Base-by-base conservation (phyloP, 306 rosid genomes). In the Ziziphus jujuba region DNA sequence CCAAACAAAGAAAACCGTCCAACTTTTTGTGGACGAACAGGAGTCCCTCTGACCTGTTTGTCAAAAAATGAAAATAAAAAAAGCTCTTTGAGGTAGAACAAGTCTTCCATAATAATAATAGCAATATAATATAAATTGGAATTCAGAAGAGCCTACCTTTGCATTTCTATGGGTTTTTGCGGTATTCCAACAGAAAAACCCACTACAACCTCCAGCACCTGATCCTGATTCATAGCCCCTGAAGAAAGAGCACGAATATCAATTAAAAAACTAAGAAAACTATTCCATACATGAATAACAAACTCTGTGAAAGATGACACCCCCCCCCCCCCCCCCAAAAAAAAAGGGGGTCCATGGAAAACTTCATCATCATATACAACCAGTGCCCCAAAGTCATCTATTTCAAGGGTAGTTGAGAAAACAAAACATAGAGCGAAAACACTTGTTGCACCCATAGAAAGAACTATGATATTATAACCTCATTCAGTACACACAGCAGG, bases 151-250 rank as follows among this genome's bases (percentile, higher is more conserved):
- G 20, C 33, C 67, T 83, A 93, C 97, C 89, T 82, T 93, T 59
- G 74, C 88, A 67, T 83, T 86, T 65, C 68, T 88, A 4, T 10
- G 78, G 71, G 74, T 79, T 72, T 82, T 87, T 53, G 84, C 72
- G 58, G 70, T 83, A 58, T 90, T 88, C 96, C 97, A 93, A 68
- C 84, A 91, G 58, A 90, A 72, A 77, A 88, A 84, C 52, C 90
- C 84, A 47, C 85, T 80, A 33, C 99, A 93, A 21, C 96, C 92
- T 68, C 87, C 89, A 48, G 58, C 71, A 52, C 86, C 87, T 0
- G 96, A 67, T 34, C 96, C 79, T 38, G 96, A 90, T 79, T 93
- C 97, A 70, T 90, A 84, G 24, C 87, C 96, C 87, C 97, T 93
- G 56, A 59, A 76, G 59, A 72, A 72, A 50, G 69, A 66, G 63